Percentiles rank a stretch among this genome's conserved stretches.
phyloP scores from a whole-genome alignment of 2,329 filamentous ascomycete species.

The Cercospora canescens region DNA sequence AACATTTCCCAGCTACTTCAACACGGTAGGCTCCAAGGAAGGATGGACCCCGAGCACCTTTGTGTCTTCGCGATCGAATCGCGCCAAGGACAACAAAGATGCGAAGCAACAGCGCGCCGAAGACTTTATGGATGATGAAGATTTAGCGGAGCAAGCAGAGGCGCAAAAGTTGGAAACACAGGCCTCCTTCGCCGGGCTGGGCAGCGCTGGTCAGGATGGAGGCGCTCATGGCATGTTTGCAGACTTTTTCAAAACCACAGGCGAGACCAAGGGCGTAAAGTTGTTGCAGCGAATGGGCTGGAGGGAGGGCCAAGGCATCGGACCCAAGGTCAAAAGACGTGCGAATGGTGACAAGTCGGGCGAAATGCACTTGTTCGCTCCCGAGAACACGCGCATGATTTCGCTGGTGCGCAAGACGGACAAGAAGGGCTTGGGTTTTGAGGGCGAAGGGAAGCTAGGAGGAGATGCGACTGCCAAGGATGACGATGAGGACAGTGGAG shows the following conservation, averaged over 20 bases:
- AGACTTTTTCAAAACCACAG: conserved; percentile 69
- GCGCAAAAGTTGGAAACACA: conserved; percentile 71
- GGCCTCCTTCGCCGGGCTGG: conserved; percentile 73
- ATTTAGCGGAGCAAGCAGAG: conserved; percentile 83
- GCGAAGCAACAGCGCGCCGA: conserved; percentile 65
- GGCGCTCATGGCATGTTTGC: conserved; percentile 57
- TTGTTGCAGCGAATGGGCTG: conserved; percentile 92
- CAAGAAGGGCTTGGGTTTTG: conserved; percentile 69
- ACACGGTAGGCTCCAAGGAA: conserved; percentile 97
- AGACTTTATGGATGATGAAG: conserved; percentile 98
- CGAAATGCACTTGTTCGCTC: conserved; percentile 74
- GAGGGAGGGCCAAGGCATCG: conserved; percentile 90
- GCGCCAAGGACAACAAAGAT: conserved; percentile 61
- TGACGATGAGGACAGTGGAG: conserved; percentile 32
- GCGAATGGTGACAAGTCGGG: conserved; percentile 65
- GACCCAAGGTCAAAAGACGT: conserved; percentile 76
- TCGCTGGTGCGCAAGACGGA: conserved; percentile 65
- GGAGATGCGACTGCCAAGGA: conserved; percentile 36
- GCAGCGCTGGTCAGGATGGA: conserved; percentile 61
- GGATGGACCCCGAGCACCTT: conserved; percentile 94
- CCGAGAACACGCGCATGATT: conserved; percentile 73
- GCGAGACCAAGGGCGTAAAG: conserved; percentile 84
- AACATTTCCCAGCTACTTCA: conserved; percentile 73
- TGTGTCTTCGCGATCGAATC: conserved; percentile 81
- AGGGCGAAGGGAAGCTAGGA: conserved; percentile 57